These are phyloP conservation scores for Purpureocillium takamizusanense DNA, from an alignment of 2,329 filamentous ascomycete species.

Conservation along the genomic window DNA sequence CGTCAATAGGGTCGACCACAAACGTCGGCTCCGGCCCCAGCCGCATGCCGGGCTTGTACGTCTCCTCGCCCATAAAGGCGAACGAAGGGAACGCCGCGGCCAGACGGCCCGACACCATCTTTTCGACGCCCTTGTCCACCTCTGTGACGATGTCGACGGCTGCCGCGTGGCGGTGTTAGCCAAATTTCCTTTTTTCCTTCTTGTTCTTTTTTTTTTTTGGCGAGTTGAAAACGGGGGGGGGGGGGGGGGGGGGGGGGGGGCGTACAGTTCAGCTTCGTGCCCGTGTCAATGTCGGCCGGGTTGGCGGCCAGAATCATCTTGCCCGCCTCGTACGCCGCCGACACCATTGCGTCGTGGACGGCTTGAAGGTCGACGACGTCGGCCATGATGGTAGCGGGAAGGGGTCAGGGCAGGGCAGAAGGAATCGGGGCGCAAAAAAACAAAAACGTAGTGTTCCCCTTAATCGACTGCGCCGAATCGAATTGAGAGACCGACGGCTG, in stretches of 20 bases:
- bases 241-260: no score
- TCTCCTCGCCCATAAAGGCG: constrained; percentile 68
- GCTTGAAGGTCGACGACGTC: constrained; percentile 46
- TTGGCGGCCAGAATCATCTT: constrained; percentile 54
- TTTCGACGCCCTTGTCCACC: constrained; percentile 56
- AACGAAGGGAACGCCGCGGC: constrained; percentile 43
- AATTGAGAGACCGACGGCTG: no score
- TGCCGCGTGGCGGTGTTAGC: constrained; percentile 18
- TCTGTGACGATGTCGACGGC: constrained; percentile 63
- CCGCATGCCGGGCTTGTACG: constrained; percentile 56
- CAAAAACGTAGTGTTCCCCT: no score
- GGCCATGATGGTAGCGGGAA: constrained; percentile 39
- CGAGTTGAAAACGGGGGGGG: no score
- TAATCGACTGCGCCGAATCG: no score
- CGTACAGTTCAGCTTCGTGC: constrained; percentile 57
- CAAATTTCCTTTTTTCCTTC: no score
- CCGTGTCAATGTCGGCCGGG: constrained; percentile 45
- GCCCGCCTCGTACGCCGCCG: constrained; percentile 54
- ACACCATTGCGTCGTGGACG: constrained; percentile 52
- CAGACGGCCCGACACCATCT: constrained; percentile 47
- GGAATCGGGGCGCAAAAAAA: no score
- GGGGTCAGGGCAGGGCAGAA: no score
- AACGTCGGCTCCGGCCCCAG: constrained; percentile 64
- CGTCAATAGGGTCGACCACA: constrained; percentile 75
- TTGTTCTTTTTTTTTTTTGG: no score